A percentile compares a stretch with the other conserved stretches of the same genome.
These are phyloP conservation scores for Westerdykella sp. DNA, from an alignment of 2,329 filamentous ascomycete genomes.

Conservation along the genomic window DNA sequence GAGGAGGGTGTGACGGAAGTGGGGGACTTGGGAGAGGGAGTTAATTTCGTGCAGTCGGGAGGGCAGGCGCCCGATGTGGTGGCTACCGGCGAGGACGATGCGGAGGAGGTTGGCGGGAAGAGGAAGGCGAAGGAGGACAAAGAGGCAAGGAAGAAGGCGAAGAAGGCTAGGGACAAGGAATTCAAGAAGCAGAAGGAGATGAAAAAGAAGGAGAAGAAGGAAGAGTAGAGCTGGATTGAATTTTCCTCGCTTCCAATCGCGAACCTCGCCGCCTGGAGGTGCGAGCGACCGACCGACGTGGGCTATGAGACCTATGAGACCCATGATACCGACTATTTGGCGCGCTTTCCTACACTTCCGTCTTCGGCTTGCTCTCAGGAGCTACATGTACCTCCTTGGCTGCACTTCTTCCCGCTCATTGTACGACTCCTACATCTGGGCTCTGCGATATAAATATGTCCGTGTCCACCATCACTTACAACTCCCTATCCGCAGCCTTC, in stretches of 20 bases:
- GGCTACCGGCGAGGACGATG: conserved; percentile 8
- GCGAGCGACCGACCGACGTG: background rate
- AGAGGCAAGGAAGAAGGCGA: conserved; percentile 49
- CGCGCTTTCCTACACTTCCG: background rate
- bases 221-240: conserved; percentile 1
- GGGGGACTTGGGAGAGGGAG: conserved; percentile 37
- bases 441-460: background rate
- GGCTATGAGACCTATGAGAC: conserved; percentile 1
- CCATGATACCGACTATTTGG: background rate
- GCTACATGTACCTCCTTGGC: background rate
- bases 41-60: conserved; percentile 24
- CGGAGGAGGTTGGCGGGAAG: conserved; percentile 19
- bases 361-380: background rate
- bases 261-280: background rate
- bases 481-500: conserved; percentile 69
- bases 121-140: conserved; percentile 39
- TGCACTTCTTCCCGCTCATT: too few species aligned
- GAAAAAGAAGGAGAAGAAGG: conserved; percentile 20
- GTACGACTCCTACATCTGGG: background rate
- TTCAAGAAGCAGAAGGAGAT: conserved; percentile 36
- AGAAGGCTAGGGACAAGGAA: conserved; percentile 49
- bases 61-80: conserved; percentile 25
- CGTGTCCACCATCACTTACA: conserved; percentile 43
- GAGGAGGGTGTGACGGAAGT: conserved; percentile 37
- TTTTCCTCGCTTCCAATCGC: too few species aligned